Evolutionary conservation across 2,329 filamentous ascomycete species (phyloP).

Genomic region (Talaromyces verruculosus): DNA sequence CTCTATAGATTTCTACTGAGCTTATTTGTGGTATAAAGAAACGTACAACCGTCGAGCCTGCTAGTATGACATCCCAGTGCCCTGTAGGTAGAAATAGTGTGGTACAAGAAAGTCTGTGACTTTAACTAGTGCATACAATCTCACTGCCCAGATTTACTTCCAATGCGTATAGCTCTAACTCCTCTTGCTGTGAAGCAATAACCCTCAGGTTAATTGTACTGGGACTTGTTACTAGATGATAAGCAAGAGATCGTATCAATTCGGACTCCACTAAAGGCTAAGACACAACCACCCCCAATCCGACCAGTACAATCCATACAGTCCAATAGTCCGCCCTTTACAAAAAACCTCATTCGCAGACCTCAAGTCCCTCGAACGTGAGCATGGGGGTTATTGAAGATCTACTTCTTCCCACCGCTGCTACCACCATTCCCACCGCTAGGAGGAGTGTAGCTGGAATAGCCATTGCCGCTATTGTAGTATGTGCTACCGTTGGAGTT

Average conservation of each 20-base stretch:
- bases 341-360: background rate
- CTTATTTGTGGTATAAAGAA: too few species aligned
- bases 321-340: background rate
- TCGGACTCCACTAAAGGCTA: background rate
- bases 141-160: background rate
- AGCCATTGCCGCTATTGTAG: slow-evolving; percentile 61
- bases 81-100: too few species aligned
- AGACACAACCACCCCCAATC: background rate
- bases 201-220: background rate
- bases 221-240: background rate
- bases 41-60: too few species aligned
- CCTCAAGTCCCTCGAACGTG: background rate
- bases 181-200: background rate
- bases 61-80: too few species aligned
- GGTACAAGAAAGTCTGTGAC: too few species aligned
- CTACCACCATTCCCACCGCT: slow-evolving; percentile 37
- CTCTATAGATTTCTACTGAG: background rate
- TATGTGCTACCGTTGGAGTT: slow-evolving; percentile 69
- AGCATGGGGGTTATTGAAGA: background rate
- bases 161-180: background rate
- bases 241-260: background rate
- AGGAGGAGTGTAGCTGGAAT: slow-evolving; percentile 61
- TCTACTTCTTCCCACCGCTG: slow-evolving; percentile 12
- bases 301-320: background rate
- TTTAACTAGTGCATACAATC: too few species aligned